Evolutionary conservation across 2,329 filamentous ascomycete species (phyloP), one percentile per base, ranked within the genome.

Genomic region (Penicillium janthinellum): DNA sequence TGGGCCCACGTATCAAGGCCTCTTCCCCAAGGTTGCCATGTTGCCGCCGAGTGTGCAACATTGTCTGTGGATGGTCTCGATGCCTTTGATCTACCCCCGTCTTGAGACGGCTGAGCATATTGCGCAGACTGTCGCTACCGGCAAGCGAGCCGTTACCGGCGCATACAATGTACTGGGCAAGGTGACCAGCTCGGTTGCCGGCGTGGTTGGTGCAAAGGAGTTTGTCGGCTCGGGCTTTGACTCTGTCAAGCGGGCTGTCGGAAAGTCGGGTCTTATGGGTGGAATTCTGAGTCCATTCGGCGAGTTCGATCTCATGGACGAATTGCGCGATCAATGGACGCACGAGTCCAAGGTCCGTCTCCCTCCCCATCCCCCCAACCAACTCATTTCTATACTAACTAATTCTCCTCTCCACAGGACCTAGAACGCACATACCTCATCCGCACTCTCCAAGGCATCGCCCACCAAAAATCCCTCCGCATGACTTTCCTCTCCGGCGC

Each of bases 141-240:
- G 94, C 52, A 99, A 99, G 83, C 96, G 96, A 78, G 93, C 92
- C 0, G 92, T 97, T 54, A 99, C 96, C 45, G 93, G 93, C 15
- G 93, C 92, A 1, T 99, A 98, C 80, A 99, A 99, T 73, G 86
- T 98, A 67, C 83, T 98, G 5, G 95, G 95, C 57, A 97, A 96
- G 76, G 90, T 98, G 34, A 96, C 95, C 0, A 95, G 92, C 75
- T 96, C 91, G 1, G 92, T 98, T 4, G 95, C 95, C 2, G 94
- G 95, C 20, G 92, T 99, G 7, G 93, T 99, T 1, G 95, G 95
- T 49, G 94, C 93, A 25, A 97, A 96, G 73, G 91, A 93, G 54
- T 88, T 96, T 35, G 95, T 99, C 1, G 90, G 90, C 22, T 91
- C 92, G 50, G 95, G 95, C 0, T 99, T 99, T 77, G 91, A 90